phyloP scores from a whole-genome alignment of 2,329 filamentous ascomycete species.

The Colletotrichum tropicicola region DNA sequence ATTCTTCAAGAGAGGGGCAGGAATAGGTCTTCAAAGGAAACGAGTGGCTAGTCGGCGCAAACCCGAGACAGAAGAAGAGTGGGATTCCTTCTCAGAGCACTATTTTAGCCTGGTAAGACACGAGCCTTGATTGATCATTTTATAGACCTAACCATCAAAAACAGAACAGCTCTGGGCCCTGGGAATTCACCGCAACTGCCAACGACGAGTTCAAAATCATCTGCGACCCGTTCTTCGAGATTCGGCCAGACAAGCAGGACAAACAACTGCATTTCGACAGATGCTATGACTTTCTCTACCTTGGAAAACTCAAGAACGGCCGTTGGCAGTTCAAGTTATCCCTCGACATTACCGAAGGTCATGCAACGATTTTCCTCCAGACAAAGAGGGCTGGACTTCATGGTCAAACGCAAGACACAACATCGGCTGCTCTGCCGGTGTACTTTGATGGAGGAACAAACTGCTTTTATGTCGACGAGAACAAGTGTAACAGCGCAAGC shows the following conservation, averaged over 20 bases:
- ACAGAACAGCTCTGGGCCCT: neutral
- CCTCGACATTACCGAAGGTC: too few species aligned
- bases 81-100: neutral
- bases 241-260: neutral
- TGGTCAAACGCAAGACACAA: too few species aligned
- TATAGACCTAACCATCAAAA: neutral
- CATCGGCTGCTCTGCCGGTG: too few species aligned
- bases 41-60: neutral
- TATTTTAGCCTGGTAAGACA: neutral
- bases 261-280: neutral
- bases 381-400: too few species aligned
- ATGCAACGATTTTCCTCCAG: too few species aligned
- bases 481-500: too few species aligned
- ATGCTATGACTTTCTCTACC: neutral
- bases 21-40: neutral
- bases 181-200: neutral
- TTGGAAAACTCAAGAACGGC: neutral
- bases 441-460: too few species aligned
- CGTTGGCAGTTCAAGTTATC: too few species aligned
- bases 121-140: neutral
- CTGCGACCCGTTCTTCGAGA: neutral
- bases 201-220: neutral
- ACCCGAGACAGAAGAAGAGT: neutral
- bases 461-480: too few species aligned
- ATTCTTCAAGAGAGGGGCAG: neutral